phyloP scores from a whole-genome alignment of 331 rosid species.

The Acacia pycnantha region DNA sequence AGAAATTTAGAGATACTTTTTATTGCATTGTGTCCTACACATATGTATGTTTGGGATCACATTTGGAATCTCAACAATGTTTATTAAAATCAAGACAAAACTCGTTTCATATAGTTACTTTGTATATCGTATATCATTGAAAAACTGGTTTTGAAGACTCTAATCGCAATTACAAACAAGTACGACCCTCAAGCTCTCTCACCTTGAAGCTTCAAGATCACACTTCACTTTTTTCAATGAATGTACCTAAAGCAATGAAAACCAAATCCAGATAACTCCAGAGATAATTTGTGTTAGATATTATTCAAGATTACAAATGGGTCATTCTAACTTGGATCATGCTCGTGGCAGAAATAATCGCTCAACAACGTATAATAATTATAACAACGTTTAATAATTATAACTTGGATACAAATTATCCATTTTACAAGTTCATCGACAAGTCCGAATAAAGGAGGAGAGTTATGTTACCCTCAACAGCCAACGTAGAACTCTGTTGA shows the following conservation, averaged over 20 bases:
- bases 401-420: neutral
- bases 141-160: no score
- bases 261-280: neutral
- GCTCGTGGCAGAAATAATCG: neutral
- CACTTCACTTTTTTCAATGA: neutral
- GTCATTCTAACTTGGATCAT: neutral
- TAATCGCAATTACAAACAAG: no score
- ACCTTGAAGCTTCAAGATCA: slow-evolving; percentile 5
- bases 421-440: neutral
- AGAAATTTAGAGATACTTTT: no score
- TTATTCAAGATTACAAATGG: neutral
- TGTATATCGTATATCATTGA: no score
- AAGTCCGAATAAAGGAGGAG: no score
- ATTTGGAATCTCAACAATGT: no score
- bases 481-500: no score
- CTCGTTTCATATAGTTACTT: no score
- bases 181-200: neutral
- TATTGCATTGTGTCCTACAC: no score
- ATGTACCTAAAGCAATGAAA: neutral
- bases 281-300: neutral
- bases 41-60: no score
- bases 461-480: no score
- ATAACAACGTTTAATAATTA: neutral
- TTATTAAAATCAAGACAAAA: no score
- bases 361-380: neutral